phyloP scores from a whole-genome alignment of 305 asterid genomes.

The Solanum hybrid region DNA sequence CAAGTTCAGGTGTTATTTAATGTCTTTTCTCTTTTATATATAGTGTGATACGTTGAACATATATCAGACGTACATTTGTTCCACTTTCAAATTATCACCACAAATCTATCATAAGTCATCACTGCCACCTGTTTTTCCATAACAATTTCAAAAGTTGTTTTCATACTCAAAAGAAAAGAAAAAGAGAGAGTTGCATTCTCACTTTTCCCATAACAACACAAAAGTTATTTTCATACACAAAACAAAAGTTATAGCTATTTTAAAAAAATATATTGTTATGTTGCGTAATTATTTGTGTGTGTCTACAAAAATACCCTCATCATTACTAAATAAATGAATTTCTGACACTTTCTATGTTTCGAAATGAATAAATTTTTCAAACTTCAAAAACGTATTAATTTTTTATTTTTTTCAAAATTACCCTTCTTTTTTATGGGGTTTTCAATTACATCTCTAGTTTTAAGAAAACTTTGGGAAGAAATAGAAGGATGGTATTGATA shows the following conservation, averaged over 20 bases:
- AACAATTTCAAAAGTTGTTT: background rate
- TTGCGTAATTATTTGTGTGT: background rate
- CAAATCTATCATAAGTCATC: background rate
- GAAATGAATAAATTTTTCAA: too few species aligned
- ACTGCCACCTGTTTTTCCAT: background rate
- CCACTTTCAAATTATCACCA: background rate
- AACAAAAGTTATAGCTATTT: background rate
- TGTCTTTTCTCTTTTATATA: background rate
- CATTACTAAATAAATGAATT: background rate
- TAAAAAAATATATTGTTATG: background rate
- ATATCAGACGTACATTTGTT: background rate
- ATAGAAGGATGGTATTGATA: background rate
- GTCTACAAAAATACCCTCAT: background rate
- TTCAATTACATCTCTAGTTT: background rate
- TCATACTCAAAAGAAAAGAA: background rate
- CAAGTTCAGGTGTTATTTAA: background rate
- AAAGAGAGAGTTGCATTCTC: background rate
- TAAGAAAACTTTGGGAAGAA: background rate
- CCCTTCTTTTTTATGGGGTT: background rate
- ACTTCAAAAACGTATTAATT: background rate
- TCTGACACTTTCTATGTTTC: background rate
- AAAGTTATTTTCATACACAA: background rate
- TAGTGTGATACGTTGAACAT: background rate
- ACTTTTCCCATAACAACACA: background rate
- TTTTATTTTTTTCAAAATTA: background rate